Evolutionary conservation across 441 rosid species (phyloP), one percentile per base, ranked within the genome.

Genomic region (Breynia disticha): DNA sequence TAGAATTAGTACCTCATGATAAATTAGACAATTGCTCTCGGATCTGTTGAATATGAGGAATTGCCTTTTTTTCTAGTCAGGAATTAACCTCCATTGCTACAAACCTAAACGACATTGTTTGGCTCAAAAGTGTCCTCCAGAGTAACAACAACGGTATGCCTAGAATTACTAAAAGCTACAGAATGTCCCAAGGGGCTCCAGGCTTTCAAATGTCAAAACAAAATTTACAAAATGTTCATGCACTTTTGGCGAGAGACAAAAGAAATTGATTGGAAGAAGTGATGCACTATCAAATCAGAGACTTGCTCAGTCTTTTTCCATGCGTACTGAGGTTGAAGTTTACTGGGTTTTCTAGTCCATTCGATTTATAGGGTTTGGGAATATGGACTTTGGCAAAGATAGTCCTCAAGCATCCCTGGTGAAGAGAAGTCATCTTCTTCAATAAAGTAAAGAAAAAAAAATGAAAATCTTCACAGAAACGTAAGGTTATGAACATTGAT

Each of bases 81-180:
- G 95, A 91, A 62, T 62, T 91, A 46, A 72, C 86, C 66, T 79
- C 94, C 55, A 74, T 82, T 60, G 95, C 95, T 19, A 80, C 93
- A 0, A 97, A 91, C 62, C 64, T 91, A 74, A 91, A 86, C 81
- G 88, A 74, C 67, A 79, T 85, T 54, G 90, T 94, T 10, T 84
- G 97, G 94, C 81, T 86, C 47, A 82, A 72, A 67, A 91, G 91
- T 38, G 81, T 87, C 20, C 82, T 88, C 24, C 78, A 77, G 68
- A 79, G 63, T 43, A 57, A 63, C 28, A 53, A 58, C 37, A 17
- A 49, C 18, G 57, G 59, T 49, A 37, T 46, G 39, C 50, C 72
- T n/a, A 65, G 63, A 57, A 64, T 55, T 17, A 42, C 62, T 18
- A 48, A 61, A 45, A 55, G 41, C 67, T 64, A 63, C 16, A 62